Percentiles rank a stretch among this genome's conserved stretches.
Evolutionary conservation across 805 yeast species (phyloP).

Genomic region (Starmerella gropengiesseri): DNA sequence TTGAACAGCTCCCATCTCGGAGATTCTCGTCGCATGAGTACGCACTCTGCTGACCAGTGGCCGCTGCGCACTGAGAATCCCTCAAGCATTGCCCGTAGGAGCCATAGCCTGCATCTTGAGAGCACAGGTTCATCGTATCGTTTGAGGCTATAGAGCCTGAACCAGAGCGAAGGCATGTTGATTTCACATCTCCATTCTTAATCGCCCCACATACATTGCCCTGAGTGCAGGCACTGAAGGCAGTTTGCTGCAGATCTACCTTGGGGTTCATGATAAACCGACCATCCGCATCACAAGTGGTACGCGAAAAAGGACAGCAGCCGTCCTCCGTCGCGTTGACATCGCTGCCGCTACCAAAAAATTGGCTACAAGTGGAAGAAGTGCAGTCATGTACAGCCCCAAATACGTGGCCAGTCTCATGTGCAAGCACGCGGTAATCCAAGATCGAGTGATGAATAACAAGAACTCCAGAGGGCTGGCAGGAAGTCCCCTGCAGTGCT

Average conservation of each 20-base stretch:
- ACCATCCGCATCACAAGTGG: slow-evolving; percentile 29
- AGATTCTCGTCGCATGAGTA: too few species aligned
- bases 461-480: slow-evolving; percentile 29
- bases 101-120: too few species aligned
- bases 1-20: too few species aligned
- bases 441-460: slow-evolving; percentile 28
- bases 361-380: slow-evolving; percentile 27
- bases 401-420: slow-evolving; percentile 33
- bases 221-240: slow-evolving; percentile 29
- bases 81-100: too few species aligned
- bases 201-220: slow-evolving; percentile 31
- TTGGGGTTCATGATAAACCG: slow-evolving; percentile 32
- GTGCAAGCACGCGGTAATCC: slow-evolving; percentile 33
- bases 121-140: too few species aligned
- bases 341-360: too few species aligned
- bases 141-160: too few species aligned
- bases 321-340: too few species aligned
- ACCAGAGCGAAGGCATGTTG: slow-evolving; percentile 24
- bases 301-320: slow-evolving; percentile 30
- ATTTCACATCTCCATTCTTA: slow-evolving; percentile 24
- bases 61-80: too few species aligned
- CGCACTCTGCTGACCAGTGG: too few species aligned
- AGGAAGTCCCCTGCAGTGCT: slow-evolving; percentile 31
- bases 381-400: slow-evolving; percentile 36
- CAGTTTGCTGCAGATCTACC: slow-evolving; percentile 24